Evolutionary conservation across 2,329 filamentous ascomycete genomes (phyloP).

Genomic region (Bipolaris zeicola): DNA sequence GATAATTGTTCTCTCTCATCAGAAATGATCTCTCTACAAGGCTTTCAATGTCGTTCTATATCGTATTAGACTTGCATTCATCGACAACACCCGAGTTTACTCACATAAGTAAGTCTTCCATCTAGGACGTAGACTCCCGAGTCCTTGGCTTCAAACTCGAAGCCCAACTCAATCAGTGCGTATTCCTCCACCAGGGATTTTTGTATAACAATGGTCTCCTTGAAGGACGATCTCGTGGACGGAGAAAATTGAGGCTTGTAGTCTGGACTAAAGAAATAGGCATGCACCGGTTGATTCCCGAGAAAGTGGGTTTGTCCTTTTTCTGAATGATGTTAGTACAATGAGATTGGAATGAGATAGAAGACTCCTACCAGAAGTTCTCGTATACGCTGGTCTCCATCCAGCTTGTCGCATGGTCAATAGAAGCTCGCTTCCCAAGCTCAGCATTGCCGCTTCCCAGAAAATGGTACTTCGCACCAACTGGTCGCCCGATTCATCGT

Average conservation of each 20-base stretch:
- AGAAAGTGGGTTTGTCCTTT: constrained; percentile 28
- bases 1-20: constrained; percentile 2
- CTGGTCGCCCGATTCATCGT: neutral
- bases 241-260: constrained; percentile 26
- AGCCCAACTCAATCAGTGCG: constrained; percentile 3
- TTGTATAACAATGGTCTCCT: constrained; percentile 4
- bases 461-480: constrained; percentile 23
- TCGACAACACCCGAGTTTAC: neutral
- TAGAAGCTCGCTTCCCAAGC: constrained; percentile 28
- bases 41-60: constrained; percentile 1
- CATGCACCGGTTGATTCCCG: constrained; percentile 27
- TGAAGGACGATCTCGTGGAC: neutral
- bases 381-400: constrained; percentile 27
- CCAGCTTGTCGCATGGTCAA: constrained; percentile 19
- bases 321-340: neutral
- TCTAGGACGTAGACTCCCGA: neutral
- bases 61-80: neutral
- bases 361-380: constrained; percentile 20
- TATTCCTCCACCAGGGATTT: constrained; percentile 4
- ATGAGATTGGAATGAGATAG: neutral
- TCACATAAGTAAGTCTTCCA: neutral
- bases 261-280: constrained; percentile 28
- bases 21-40: constrained; percentile 1
- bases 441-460: constrained; percentile 24
- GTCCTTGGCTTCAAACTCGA: neutral